Evolutionary conservation across 225 moss, liverwort and hornwort species (phyloP), one percentile per base, ranked within the genome.

Genomic region (Polytrichum commune): DNA sequence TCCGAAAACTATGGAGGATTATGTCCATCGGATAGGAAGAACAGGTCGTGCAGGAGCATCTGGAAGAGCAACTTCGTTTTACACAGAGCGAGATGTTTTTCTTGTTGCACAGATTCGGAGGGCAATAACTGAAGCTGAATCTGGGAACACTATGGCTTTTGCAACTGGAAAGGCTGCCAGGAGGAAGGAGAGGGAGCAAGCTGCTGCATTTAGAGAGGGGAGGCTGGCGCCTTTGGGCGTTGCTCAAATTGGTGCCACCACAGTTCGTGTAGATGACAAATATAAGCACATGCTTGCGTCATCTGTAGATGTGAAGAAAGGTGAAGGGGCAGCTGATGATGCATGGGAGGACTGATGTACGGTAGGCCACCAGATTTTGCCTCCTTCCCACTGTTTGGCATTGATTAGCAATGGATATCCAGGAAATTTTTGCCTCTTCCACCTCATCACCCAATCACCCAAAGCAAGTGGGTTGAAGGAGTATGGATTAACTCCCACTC

Each of bases 151-250:
- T 5, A 88, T 91, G 91, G 97, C 97, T 18, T 98, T 98, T 53
- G 97, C 97, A 6, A 98, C 97, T 0, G 97, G 97, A 24, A 98
- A 98, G 88, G 92, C 97, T 73, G 97, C 97, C 16, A 88, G 97
- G 75, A 88, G 86, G 74, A 98, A 98, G 75, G 97, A 98, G 72
- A 83, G 94, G 73, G 97, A 98, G 80, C 92, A 94, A 82, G 97
- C 97, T 62, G 85, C 95, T 46, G 97, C 97, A 0, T 98, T 98
- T 61, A 78, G 97, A 78, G 97, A 98, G 73, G 97, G 97, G 63
- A 79, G 94, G 29, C 76, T 86, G 64, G 88, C 86, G 0, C 86
- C 92, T 18, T 81, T 86, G 24, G 94, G 92, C 64, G 82, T 89
- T 65, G 88, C 91, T 24, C 94, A 91, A 79, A 46, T 94, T 53